Evolutionary conservation across 306 rosid genomes (phyloP), one percentile per base, ranked within the genome.

Genomic region (Psophocarpus tetragonolobus): DNA sequence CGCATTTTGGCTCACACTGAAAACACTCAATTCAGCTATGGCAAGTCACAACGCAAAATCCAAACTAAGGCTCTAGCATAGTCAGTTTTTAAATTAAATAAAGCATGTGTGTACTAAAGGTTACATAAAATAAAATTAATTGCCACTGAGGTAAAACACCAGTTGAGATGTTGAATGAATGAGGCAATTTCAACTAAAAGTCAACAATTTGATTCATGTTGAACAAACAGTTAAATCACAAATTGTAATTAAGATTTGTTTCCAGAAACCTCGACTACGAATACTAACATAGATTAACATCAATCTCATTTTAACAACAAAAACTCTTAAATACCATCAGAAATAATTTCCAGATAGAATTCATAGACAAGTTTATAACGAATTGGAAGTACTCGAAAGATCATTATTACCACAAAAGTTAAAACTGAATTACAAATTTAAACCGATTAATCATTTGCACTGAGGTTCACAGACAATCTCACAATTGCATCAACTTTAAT

Each of bases 141-240:
- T 32, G 41, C 21, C 36, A 77, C 47, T 21, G 50, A 63, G 74
- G 26, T 15, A 73, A 47, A 29, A 82, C 8, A 42, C 60, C 63
- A 62, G 42, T 30, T 71, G 58, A 68, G 33, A n/a, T n/a, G n/a
- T n/a, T 68, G 61, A 62, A 51, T 67, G 61, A 21, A 63, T 14
- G 38, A 61, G 4, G 62, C 3, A 32, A 44, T 54, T 57, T 27
- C 20, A 58, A 53, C 45, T 4, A 12, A 77, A 82, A 29, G 38
- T 10, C 11, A 36, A 83, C 13, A 44, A 63, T 47, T 13, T 30
- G 62, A 44, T 74, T 30, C 80, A 68, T 56, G 45, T 44, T 45
- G 17, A 51, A 45, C 41, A 20, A 73, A 13, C 66, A 30, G 36
- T 33, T 8, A 75, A 42, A 71, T 32, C 35, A 23, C 33, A 71